phyloP scores from a whole-genome alignment of 2,329 filamentous ascomycete genomes.

The Diplodia intermedia region DNA sequence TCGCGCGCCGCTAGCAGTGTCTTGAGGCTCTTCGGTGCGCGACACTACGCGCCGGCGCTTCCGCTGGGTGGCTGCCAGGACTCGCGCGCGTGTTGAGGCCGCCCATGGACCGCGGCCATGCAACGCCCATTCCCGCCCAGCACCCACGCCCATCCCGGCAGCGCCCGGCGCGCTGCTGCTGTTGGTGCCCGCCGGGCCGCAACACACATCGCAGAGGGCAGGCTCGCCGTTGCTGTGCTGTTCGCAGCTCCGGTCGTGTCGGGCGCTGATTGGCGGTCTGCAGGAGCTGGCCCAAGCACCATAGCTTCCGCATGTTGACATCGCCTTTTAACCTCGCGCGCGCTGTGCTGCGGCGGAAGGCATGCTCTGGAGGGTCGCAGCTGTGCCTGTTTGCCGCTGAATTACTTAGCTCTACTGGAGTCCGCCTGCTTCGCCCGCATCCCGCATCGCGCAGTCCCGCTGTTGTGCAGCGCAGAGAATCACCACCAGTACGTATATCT shows the following conservation, averaged over 20 bases:
- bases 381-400: conserved; percentile 17
- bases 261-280: conserved; percentile 28
- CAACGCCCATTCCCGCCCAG: conserved; percentile 7
- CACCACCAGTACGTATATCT: conserved; percentile 27
- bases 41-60: conserved; percentile 21
- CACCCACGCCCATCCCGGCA: conserved; percentile 1
- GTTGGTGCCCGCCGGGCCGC: conserved; percentile 29
- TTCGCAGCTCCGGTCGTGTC: conserved; percentile 29
- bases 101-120: conserved; percentile 4
- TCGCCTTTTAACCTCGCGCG: conserved; percentile 6
- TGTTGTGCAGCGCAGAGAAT: conserved; percentile 20
- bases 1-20: neutral
- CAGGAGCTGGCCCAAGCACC: conserved; percentile 9
- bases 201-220: conserved; percentile 10
- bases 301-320: conserved; percentile 26
- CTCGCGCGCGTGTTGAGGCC: conserved; percentile 17
- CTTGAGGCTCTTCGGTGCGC: conserved; percentile 18
- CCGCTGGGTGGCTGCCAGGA: conserved; percentile 21
- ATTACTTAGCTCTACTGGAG: conserved; percentile 11
- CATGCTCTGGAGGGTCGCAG: neutral
- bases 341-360: neutral
- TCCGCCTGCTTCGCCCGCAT: neutral
- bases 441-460: neutral
- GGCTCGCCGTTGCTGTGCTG: conserved; percentile 25
- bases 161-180: conserved; percentile 9